Conservation (phyloP, 768 basidiomycete species). For the Russula compacta region DNA sequence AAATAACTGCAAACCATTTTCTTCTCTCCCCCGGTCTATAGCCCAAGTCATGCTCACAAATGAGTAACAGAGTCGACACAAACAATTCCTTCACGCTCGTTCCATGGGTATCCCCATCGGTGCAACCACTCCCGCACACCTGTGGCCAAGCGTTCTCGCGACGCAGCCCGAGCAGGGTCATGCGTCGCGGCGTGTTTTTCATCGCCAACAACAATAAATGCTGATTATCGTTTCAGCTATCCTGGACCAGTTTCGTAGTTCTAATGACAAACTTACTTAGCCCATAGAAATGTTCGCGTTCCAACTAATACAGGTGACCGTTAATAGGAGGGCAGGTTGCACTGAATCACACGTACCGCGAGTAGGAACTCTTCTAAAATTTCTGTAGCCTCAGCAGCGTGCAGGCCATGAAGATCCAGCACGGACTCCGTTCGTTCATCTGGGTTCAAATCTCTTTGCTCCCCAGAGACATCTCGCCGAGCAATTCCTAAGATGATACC, state of each 20-base stretch:
- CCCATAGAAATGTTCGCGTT: conserved; percentile 81
- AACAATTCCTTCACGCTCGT: conserved; percentile 81
- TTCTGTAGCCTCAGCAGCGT: conserved; percentile 88
- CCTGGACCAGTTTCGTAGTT: not conserved
- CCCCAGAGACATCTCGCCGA: conserved; percentile 39
- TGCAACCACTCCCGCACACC: conserved; percentile 88
- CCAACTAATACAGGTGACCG: conserved; percentile 43
- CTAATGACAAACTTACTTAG: conserved; percentile 43
- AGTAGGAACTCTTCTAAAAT: conserved; percentile 84
- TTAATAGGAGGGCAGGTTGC: not conserved
- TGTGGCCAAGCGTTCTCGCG: conserved; percentile 72
- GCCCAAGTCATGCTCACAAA: conserved; percentile 14
- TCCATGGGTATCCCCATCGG: conserved; percentile 95
- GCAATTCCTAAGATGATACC: conserved; percentile 88
- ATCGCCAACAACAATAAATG: conserved; percentile 88
- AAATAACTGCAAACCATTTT: not conserved
- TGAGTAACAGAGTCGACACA: conserved; percentile 85
- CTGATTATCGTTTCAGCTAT: conserved; percentile 29
- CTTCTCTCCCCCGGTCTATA: conserved; percentile 14
- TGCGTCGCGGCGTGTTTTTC: conserved; percentile 95
- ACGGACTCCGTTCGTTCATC: conserved; percentile 87
- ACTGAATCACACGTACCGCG: conserved; percentile 46
- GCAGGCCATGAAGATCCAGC: conserved; percentile 88
- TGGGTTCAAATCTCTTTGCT: conserved; percentile 49
- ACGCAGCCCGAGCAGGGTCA: conserved; percentile 71